Evolutionary conservation across 108 stramenopile genomes (phyloP).

Genomic region (Schizochytrium sp.): DNA sequence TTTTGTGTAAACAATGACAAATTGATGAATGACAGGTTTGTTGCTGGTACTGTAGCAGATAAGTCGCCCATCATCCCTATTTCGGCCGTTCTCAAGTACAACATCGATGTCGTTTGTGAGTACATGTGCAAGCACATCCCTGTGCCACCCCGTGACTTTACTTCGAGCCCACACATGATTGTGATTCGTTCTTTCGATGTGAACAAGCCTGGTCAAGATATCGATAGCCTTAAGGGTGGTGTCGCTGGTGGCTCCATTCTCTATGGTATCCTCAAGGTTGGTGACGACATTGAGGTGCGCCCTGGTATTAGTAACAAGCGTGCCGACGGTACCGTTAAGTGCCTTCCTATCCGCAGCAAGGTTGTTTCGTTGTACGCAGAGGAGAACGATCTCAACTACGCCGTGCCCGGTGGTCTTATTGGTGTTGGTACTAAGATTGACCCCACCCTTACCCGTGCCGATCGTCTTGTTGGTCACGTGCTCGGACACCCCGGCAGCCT

Average conservation of each 20-base stretch:
- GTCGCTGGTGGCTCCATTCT: conserved; percentile 98
- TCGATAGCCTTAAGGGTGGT: conserved; percentile 89
- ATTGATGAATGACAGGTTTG: conserved; percentile 16
- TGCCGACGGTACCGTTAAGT: conserved; percentile 85
- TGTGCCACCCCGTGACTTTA: conserved; percentile 93
- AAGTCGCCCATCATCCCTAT: conserved; percentile 97
- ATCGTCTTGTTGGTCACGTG: conserved; percentile 95
- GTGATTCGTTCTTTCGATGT: conserved; percentile 99
- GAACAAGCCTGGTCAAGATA: conserved; percentile 99
- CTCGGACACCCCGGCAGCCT: conserved; percentile 93
- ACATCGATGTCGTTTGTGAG: conserved; percentile 98
- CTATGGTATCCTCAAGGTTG: conserved; percentile 93
- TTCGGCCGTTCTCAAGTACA: conserved; percentile 96
- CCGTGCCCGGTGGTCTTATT: conserved; percentile 98
- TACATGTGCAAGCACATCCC: conserved; percentile 96
- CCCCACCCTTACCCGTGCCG: conserved; percentile 97
- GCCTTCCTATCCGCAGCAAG: conserved; percentile 88
- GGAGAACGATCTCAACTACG: conserved; percentile 96
- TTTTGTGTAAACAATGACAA: neutral
- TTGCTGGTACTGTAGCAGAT: conserved; percentile 94
- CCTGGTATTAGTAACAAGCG: conserved; percentile 98
- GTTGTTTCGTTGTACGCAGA: conserved; percentile 93
- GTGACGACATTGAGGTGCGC: conserved; percentile 99
- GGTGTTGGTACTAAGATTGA: conserved; percentile 99
- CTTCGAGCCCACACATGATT: conserved; percentile 90